phyloP scores from a whole-genome alignment of 148 eudicot species.

The Persicaria tinctoria region DNA sequence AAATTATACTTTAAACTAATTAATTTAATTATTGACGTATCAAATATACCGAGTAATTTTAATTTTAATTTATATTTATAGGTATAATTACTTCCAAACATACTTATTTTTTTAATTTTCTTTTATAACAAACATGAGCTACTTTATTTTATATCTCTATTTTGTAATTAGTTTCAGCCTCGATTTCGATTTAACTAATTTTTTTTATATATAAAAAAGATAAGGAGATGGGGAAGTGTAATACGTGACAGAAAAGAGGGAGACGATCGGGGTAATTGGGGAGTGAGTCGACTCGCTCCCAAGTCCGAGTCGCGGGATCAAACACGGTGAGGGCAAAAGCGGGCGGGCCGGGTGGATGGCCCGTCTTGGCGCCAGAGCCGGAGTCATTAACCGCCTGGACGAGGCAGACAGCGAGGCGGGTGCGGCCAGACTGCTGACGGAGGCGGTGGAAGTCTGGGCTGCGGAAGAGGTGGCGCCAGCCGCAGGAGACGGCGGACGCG shows the following conservation, averaged over 20 bases:
- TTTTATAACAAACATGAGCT: no score
- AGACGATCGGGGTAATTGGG: constrained; percentile 50
- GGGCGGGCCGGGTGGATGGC: constrained; percentile 10
- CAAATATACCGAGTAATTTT: no score
- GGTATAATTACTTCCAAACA: no score
- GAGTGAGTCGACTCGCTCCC: constrained; percentile 54
- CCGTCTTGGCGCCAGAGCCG: constrained; percentile 16
- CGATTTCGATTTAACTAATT: no score
- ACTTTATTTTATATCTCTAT: no score
- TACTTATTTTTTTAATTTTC: no score
- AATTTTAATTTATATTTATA: no score
- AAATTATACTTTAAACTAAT: no score
- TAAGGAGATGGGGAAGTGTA: neutral
- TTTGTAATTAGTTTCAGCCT: no score
- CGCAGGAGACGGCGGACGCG: constrained; percentile 39
- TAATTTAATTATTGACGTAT: no score
- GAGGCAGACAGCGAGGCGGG: constrained; percentile 42
- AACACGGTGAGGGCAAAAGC: constrained; percentile 43
- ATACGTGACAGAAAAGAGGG: constrained; percentile 61
- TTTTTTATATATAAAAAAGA: no score
- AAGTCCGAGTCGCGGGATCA: constrained; percentile 28
- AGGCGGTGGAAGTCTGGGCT: constrained; percentile 37
- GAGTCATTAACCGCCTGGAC: constrained; percentile 32
- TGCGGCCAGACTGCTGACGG: constrained; percentile 36
- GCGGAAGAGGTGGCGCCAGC: constrained; percentile 46